These are phyloP conservation scores for Heritiera fomes DNA, from an alignment of 345 rosid species.

Conservation along the genomic window DNA sequence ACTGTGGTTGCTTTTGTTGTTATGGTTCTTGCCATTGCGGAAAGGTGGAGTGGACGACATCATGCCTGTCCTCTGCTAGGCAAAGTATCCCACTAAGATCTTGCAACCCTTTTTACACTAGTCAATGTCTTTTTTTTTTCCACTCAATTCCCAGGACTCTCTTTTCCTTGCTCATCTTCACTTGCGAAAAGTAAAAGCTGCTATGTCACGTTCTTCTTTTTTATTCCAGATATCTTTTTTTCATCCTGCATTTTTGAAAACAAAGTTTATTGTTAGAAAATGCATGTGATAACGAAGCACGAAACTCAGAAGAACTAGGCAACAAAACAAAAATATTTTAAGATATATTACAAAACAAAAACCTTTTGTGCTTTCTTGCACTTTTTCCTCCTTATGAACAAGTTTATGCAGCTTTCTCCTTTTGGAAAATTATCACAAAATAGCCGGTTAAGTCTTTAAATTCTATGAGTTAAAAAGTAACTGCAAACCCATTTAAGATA, in stretches of 20 bases:
- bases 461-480: no score
- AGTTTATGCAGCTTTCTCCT: no score
- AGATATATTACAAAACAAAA: background rate
- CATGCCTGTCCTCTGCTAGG: constrained; percentile 48
- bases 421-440: no score
- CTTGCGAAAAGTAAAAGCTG: constrained; percentile 44
- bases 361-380: background rate
- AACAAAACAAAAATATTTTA: background rate
- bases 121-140: constrained; percentile 21
- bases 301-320: background rate
- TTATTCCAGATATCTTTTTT: background rate
- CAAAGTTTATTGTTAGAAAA: background rate
- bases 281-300: background rate
- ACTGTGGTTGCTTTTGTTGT: constrained; percentile 18
- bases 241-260: constrained; percentile 37
- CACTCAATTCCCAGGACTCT: constrained; percentile 14
- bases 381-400: no score
- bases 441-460: no score
- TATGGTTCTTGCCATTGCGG: constrained; percentile 32
- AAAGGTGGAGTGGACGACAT: constrained; percentile 51
- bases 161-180: constrained; percentile 23
- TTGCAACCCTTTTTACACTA: constrained; percentile 30
- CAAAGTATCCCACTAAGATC: constrained; percentile 72
- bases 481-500: no score
- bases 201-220: constrained; percentile 27